These are phyloP conservation scores for Naematelia encephala DNA, from an alignment of 768 basidiomycete species.

Conservation along the genomic window DNA sequence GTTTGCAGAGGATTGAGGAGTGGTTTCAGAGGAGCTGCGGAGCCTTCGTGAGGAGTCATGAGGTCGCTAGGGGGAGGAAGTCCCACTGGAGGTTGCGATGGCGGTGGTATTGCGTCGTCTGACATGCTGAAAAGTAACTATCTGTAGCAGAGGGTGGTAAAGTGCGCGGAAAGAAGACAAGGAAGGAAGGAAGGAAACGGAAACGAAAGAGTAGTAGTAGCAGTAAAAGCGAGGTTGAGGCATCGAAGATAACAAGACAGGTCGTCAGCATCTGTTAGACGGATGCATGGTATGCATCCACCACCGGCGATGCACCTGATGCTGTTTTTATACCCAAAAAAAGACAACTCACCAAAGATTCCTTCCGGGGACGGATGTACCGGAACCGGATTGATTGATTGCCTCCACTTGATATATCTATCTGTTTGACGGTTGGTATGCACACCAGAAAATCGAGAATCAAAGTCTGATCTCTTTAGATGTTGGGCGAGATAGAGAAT, in stretches of 20 bases:
- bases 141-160: not conserved
- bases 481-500: too few species aligned
- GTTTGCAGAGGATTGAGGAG: slow-evolving; percentile 42
- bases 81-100: slow-evolving; percentile 4
- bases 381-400: too few species aligned
- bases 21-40: slow-evolving; percentile 27
- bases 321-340: too few species aligned
- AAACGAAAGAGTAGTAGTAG: slow-evolving; percentile 4
- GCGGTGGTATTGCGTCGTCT: not conserved
- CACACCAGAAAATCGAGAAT: too few species aligned
- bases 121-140: slow-evolving; percentile 10
- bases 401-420: too few species aligned
- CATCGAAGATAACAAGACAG: not conserved
- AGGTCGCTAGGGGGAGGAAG: slow-evolving; percentile 20
- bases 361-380: too few species aligned
- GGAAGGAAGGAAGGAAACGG: not conserved
- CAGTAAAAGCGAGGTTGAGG: not conserved
- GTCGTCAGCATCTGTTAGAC: not conserved
- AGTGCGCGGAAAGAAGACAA: not conserved
- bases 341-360: too few species aligned
- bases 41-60: not conserved
- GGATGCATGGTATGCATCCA: too few species aligned
- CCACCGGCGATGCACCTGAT: too few species aligned
- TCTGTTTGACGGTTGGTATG: too few species aligned
- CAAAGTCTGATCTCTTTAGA: too few species aligned